phyloP scores from a whole-genome alignment of 441 rosid species.

The Gossypium lobatum region DNA sequence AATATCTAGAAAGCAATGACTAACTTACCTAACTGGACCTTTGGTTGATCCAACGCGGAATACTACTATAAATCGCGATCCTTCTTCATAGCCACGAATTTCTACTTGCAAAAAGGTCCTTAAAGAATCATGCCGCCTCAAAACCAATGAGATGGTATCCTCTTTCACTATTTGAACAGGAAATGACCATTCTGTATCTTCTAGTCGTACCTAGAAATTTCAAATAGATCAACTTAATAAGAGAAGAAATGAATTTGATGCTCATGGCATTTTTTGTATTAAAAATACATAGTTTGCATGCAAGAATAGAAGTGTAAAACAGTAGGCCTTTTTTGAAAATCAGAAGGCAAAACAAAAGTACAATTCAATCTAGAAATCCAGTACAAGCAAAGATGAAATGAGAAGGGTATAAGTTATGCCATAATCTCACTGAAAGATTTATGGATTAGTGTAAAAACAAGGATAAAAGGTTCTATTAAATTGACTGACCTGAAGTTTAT shows the following conservation, averaged over 20 bases:
- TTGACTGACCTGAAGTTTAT: slow-evolving; percentile 76
- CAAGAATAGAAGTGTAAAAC: neutral
- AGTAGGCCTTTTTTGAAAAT: neutral
- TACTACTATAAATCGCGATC: slow-evolving; percentile 91
- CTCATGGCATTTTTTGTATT: neutral
- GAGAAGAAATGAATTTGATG: neutral
- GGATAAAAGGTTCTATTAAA: slow-evolving; percentile 13
- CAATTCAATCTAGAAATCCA: slow-evolving; percentile 3
- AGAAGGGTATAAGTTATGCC: neutral
- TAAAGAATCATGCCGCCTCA: slow-evolving; percentile 53
- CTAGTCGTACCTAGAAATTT: slow-evolving; percentile 59
- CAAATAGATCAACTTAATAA: slow-evolving; percentile 7
- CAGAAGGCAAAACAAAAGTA: neutral
- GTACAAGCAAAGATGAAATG: neutral
- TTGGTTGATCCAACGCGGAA: slow-evolving; percentile 78
- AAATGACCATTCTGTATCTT: slow-evolving; percentile 90
- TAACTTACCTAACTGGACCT: slow-evolving; percentile 88
- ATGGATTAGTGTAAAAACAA: neutral
- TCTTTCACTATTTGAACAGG: slow-evolving; percentile 82
- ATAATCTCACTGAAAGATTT: neutral
- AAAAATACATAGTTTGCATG: too few species aligned
- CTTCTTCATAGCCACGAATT: slow-evolving; percentile 99
- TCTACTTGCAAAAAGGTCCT: slow-evolving; percentile 63
- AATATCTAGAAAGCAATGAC: neutral
- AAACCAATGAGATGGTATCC: slow-evolving; percentile 74